These are phyloP conservation scores for Chenopodium formosanum DNA, from an alignment of 148 eudicot genomes.

Conservation along the genomic window DNA sequence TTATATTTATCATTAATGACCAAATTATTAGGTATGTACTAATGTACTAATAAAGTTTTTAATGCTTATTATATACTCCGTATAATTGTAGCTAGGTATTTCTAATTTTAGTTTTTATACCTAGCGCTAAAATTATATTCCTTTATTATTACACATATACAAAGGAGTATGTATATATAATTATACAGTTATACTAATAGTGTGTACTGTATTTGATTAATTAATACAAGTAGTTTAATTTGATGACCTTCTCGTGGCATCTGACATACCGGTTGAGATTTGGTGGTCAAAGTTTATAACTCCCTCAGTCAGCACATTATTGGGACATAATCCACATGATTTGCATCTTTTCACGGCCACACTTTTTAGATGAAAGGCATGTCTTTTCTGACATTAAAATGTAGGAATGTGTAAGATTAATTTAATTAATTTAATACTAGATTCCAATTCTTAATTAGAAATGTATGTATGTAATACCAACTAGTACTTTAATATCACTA, in stretches of 20 bases:
- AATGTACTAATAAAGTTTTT: background rate
- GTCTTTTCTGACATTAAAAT: slow-evolving; percentile 9
- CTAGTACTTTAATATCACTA: background rate
- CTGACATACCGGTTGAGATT: slow-evolving; percentile 27
- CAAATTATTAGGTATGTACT: no score
- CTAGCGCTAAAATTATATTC: no score
- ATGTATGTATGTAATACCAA: background rate
- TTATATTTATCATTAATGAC: no score
- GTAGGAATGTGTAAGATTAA: background rate
- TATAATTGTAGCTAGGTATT: no score
- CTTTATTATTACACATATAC: no score
- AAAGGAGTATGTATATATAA: background rate
- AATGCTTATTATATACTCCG: background rate
- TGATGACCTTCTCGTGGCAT: slow-evolving; percentile 21
- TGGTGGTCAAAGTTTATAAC: slow-evolving; percentile 28
- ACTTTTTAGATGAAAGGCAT: slow-evolving; percentile 19
- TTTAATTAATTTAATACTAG: background rate
- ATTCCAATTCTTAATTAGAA: slow-evolving; percentile 2
- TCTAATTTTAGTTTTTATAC: no score
- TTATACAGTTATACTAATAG: background rate
- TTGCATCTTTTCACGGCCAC: slow-evolving; percentile 26
- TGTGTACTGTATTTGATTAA: background rate
- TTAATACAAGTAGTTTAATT: background rate
- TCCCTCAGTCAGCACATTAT: slow-evolving; percentile 16
- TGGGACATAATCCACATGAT: slow-evolving; percentile 36